These are phyloP conservation scores for Termitomyces sp. DNA, from an alignment of 768 basidiomycete species.

Conservation along the genomic window DNA sequence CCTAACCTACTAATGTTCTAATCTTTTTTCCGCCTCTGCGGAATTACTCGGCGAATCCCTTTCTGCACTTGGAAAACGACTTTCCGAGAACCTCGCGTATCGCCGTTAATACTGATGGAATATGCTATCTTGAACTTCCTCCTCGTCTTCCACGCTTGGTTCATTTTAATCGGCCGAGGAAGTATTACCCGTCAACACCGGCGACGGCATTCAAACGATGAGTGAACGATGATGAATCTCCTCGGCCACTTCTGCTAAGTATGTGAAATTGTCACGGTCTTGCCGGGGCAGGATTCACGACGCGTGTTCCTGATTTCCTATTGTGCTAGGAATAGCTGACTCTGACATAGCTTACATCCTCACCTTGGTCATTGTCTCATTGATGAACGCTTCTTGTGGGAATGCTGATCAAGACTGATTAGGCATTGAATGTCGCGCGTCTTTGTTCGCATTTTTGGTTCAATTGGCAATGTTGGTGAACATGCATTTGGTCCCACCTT, in stretches of 20 bases:
- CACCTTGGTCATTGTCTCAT: not conserved
- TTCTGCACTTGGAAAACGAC: not conserved
- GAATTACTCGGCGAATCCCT: not conserved
- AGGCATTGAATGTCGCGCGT: not conserved
- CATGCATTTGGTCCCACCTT: not conserved
- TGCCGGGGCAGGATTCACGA: not conserved
- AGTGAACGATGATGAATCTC: not conserved
- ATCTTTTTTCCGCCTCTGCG: not conserved
- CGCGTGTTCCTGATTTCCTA: not conserved
- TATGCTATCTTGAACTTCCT: not conserved
- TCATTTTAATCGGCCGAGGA: not conserved
- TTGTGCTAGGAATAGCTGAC: not conserved
- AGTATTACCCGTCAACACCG: not conserved
- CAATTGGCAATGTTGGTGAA: not conserved
- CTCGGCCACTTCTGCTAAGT: not conserved
- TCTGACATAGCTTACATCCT: too few relatives aligned
- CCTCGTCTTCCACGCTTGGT: not conserved
- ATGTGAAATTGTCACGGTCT: not conserved
- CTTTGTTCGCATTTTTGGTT: not conserved
- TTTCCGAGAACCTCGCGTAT: slow-evolving; percentile 10
- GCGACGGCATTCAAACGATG: not conserved
- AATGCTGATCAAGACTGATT: not conserved
- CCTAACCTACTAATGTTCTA: not conserved
- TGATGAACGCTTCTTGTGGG: not conserved
- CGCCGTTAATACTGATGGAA: slow-evolving; percentile 3